phyloP scores from a whole-genome alignment of 257 asterid genomes.

The Solanum microdontum region DNA sequence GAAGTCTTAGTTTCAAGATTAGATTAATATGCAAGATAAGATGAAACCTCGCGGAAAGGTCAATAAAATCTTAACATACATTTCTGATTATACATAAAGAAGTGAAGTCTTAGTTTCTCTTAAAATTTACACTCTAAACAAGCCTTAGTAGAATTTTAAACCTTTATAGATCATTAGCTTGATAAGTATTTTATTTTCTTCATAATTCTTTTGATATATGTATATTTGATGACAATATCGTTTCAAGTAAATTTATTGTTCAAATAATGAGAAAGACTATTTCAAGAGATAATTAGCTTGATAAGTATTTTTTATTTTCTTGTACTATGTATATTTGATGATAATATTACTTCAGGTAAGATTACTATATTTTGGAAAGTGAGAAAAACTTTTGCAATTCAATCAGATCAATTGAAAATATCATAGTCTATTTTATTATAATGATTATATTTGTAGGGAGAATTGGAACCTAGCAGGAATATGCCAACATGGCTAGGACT shows the following conservation, averaged over 20 bases:
- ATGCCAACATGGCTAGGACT: slow-evolving; percentile 20
- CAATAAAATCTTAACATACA: neutral
- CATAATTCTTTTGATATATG: neutral
- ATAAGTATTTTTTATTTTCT: neutral
- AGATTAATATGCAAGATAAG: too few species aligned
- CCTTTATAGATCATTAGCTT: neutral
- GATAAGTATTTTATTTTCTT: neutral
- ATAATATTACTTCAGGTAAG: too few species aligned
- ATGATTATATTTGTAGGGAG: neutral
- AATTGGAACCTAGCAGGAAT: neutral
- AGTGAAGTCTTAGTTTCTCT: neutral
- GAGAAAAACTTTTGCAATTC: neutral
- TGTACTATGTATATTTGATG: neutral
- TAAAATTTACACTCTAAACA: neutral
- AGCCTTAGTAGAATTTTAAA: neutral
- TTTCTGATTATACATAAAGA: neutral
- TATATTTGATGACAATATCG: neutral
- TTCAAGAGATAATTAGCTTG: neutral
- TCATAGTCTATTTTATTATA: neutral
- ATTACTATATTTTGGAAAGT: neutral
- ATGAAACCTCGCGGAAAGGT: neutral
- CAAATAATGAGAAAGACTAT: neutral
- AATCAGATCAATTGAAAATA: neutral
- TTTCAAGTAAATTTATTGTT: neutral
- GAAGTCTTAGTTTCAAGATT: too few species aligned